A percentile compares a stretch with the other conserved stretches of the same genome.
These are phyloP conservation scores for Yarrowia porcina DNA, from an alignment of 805 yeast species.

Conservation along the genomic window DNA sequence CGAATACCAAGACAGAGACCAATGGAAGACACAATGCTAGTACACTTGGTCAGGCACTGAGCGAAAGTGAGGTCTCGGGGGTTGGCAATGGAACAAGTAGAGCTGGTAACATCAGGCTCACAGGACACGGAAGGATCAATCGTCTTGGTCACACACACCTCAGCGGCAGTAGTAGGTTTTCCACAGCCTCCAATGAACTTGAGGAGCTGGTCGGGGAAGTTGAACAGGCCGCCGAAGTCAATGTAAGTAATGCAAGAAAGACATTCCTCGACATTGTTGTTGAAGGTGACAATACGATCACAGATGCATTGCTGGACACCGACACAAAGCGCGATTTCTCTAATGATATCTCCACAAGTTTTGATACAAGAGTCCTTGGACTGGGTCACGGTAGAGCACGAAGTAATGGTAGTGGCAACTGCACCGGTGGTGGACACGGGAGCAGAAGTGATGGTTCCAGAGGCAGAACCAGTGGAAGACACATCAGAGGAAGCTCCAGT, in stretches of 20 bases:
- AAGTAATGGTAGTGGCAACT: background rate
- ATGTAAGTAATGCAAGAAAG: background rate
- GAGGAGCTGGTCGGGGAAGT: background rate
- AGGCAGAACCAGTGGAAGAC: background rate
- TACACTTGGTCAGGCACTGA: background rate
- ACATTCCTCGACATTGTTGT: too few relatives aligned
- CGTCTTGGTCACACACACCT: slow-evolving; percentile 2
- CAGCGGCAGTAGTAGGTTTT: background rate
- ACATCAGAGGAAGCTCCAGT: too few relatives aligned
- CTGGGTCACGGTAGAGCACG: background rate
- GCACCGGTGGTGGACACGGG: background rate
- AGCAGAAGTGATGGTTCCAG: background rate
- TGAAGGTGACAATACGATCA: too few relatives aligned
- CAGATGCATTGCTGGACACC: too few relatives aligned
- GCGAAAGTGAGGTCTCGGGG: background rate
- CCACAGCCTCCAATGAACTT: background rate
- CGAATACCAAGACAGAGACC: background rate
- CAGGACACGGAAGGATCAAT: slow-evolving; percentile 2
- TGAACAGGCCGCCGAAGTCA: background rate
- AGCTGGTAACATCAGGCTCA: slow-evolving; percentile 5
- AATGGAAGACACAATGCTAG: background rate
- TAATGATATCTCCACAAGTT: background rate
- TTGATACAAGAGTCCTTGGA: background rate
- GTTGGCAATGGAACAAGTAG: background rate
- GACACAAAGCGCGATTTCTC: background rate